Evolutionary conservation across 768 basidiomycete genomes (phyloP), one percentile per base, ranked within the genome.

Genomic region (Chalciporus pseudorubinellus): DNA sequence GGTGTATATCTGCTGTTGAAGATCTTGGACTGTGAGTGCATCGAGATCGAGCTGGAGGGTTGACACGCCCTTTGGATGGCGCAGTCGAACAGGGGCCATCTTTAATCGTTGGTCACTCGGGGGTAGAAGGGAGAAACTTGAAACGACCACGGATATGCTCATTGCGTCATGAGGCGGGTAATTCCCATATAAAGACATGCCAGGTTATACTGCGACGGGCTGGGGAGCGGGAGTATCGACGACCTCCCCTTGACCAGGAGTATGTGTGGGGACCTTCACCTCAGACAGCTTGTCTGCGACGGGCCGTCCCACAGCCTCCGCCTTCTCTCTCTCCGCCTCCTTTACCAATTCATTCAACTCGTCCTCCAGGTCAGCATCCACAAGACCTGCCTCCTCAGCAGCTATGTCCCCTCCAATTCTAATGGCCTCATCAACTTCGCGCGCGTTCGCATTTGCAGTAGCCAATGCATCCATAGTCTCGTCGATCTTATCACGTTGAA

Each of bases 381-480:
- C 78, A 8, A 77, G 70, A 7, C 75, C 73, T 1, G 62, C 61
- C 10, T 74, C 74, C 0, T 61, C 77, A 11, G 83, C 61, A 1
- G 83, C 84, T 19, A 83, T 70, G 54, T 88, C 81, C 3, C 79
- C 84, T 19, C 87, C 88, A 34, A 83, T 67, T 52, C 77, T 76
- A 42, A 98, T 82, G 3, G 85, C 82, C 26, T 89, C 81, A 58
- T 95, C 89, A 14, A 97, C 75, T 59, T 97, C 94, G 34, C 76
- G 76, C 39, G 92, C 90, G 61, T 93, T 85, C 1, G 85, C 81
- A 56, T 90, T 86, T 2, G 87, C 89, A 54, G 88, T 87, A 0
- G 89, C 86, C 59, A 98, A 77, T 9, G 85, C 87, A 21, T 94
- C 90, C 81, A 95, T 85, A 3, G 93, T 95, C 58, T 82, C 78